Evolutionary conservation across 1,284 basidiomycete species (phyloP), one percentile per base, ranked within the genome.

Genomic region (Kalmanozyma brasiliensis): DNA sequence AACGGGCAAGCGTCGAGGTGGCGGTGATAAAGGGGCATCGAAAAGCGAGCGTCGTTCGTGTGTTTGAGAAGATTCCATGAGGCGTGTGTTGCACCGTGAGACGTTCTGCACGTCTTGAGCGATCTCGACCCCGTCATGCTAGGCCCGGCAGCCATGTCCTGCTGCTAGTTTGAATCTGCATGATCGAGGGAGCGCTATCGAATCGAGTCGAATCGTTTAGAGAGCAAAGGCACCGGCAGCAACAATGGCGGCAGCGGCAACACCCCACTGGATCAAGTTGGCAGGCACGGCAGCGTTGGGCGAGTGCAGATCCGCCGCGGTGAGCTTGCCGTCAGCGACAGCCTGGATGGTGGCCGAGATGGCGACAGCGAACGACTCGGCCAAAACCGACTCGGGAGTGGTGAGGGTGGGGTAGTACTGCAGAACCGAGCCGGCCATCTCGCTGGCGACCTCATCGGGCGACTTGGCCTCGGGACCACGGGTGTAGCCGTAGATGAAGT

Each of bases 391-490:
- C 43, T 57, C 24, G 26, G 74, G 58, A 17, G 47, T 51, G 36
- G 72, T 76, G 45, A 76, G 70, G 8, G 76, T 77, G n/a, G 77
- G 77, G 70, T 79, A 79, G 74, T 74, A 75, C 43, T 76, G 41
- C 44, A 76, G 37, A 20, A 79, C 77, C 30, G 67, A 60, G 40
- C 69, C 60, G 33, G 77, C 77, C 43, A 79, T 61, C 43, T 79
- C 52, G 55, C 52, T 53, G 41, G 77, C 77, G 10, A 78, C 77
- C 35, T 73, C 63, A n/a, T 56, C 43, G 40, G 70, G 57, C n/a
- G 56, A 43, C 40, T 52, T 47, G 49, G 40, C 70, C 58, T 76
- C 57, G 8, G 49, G 46, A 16, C 76, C 72, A 43, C 59, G 53
- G 8, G 58, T 59, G 76, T 78, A 74, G 32, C 62, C 67, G 22